Conservation (phyloP, 2,329 filamentous ascomycete genomes). For the Ophiocordyceps sinensis region DNA sequence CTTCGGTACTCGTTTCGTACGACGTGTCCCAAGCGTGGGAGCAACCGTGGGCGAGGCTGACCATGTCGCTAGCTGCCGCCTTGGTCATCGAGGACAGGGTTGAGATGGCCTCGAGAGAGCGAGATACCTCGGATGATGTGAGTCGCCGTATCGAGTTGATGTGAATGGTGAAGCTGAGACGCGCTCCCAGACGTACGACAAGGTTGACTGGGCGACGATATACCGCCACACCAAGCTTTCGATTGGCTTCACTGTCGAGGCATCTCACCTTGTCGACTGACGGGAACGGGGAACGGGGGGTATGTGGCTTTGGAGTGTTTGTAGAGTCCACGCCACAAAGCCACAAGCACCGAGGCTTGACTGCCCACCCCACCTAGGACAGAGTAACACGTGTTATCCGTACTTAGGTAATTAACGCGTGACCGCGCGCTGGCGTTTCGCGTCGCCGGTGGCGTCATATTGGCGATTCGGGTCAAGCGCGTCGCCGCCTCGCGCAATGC, state of each 20-base stretch:
- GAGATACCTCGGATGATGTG: neutral
- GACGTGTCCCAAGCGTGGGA: too few relatives aligned
- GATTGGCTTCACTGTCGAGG: neutral
- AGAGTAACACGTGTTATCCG: too few relatives aligned
- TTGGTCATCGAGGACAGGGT: too few relatives aligned
- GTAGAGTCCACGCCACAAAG: too few relatives aligned
- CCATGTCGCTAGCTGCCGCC: too few relatives aligned
- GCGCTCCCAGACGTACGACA: neutral
- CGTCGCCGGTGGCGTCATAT: constrained; percentile 14
- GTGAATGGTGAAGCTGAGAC: neutral
- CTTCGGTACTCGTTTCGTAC: too few relatives aligned
- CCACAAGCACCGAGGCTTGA: too few relatives aligned
- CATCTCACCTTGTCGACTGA: neutral
- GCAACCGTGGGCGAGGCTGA: too few relatives aligned
- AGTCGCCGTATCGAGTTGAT: neutral
- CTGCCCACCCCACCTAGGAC: too few relatives aligned
- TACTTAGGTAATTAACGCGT: constrained; percentile 11
- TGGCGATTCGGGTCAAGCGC: constrained; percentile 3
- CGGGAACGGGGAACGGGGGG: too few relatives aligned
- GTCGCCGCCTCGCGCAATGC: neutral
- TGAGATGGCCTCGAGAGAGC: too few relatives aligned
- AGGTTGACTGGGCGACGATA: neutral
- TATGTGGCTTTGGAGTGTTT: too few relatives aligned
- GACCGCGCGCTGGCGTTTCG: constrained; percentile 19
- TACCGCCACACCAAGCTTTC: neutral